Evolutionary conservation across 768 basidiomycete species (phyloP), one percentile per base, ranked within the genome.

Genomic region (Calvatia gigantea): DNA sequence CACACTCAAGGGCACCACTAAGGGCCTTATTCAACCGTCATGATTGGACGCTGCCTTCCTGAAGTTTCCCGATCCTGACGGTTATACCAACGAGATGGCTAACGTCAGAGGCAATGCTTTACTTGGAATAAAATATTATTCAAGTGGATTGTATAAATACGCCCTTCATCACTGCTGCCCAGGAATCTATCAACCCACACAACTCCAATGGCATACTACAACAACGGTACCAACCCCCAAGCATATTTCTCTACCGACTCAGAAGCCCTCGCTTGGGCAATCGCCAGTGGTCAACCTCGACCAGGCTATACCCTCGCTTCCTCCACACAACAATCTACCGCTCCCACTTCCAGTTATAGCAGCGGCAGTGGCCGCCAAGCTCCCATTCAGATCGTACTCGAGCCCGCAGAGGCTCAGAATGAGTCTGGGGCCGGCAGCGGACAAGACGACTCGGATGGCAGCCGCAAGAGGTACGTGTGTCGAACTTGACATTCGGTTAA

Each of bases 261-360:
- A 14, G 54, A 55, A 55, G 44, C 54, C 2, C 44, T 55, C 32
- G 54, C 54, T 29, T 55, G 54, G 54, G 51, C 51, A 32, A 43
- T 32, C n/a, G 51, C 51, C 5, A 43, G 41, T 4, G 31, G 51
- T 43, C 41, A 52, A 32, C 11, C 51, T 8, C 39, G 31, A 43
- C 23, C 39, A n/a, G n/a, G n/a, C 19, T n/a, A n/a, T 12, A 5
- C 46, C 29, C 28, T 17, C 19, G 32, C 45, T 1, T 28, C 9
- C 9, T 21, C 46, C 35, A 33, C 46, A 28, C 21, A 39, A 31
- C n/a, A 39, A 25, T 14, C 35, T 37, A 38, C 8, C 17, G 14
- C 21, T 6, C 29, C 25, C 12, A 19, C 37, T 46, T 28, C 45
- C 45, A 19, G 27, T 21, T 27, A 15, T 45, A 55, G 43, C n/a